phyloP scores from a whole-genome alignment of 1,284 basidiomycete species.

The Blastosporella zonata region DNA sequence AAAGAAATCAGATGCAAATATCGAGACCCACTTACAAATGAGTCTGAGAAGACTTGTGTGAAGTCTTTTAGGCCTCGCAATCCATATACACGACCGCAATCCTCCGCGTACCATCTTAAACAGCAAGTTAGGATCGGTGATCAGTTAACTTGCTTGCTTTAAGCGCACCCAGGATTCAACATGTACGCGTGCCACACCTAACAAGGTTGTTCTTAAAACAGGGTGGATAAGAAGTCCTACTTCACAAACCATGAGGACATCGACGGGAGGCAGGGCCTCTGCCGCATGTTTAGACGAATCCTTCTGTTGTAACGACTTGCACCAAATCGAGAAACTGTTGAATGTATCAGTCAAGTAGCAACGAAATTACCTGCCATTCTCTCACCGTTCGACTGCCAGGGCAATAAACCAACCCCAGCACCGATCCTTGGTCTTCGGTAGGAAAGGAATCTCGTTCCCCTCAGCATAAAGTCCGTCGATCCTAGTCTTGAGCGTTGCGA shows the following conservation, averaged over 20 bases:
- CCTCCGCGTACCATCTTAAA: neutral
- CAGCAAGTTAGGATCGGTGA: neutral
- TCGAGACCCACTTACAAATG: neutral
- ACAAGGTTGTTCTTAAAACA: neutral
- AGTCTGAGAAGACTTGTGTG: neutral
- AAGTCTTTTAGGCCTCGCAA: neutral
- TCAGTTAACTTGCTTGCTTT: neutral
- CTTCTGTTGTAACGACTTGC: slow-evolving; percentile 34
- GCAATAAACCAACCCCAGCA: slow-evolving; percentile 35
- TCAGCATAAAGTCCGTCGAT: slow-evolving; percentile 20
- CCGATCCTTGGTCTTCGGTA: slow-evolving; percentile 26
- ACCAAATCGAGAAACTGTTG: slow-evolving; percentile 13
- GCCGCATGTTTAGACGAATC: slow-evolving; percentile 9
- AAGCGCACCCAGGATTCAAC: neutral
- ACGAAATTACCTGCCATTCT: too few species aligned
- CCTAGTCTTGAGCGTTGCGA: slow-evolving; percentile 25
- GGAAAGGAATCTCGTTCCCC: slow-evolving; percentile 10
- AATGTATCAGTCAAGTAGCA: neutral
- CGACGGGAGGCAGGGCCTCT: slow-evolving; percentile 27
- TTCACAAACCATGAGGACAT: slow-evolving; percentile 18
- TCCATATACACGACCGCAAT: neutral
- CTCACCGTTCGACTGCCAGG: slow-evolving; percentile 31
- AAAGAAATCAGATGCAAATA: neutral
- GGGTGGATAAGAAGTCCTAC: neutral
- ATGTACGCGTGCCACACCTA: neutral